Evolutionary conservation across 1,284 basidiomycete species (phyloP).

Genomic region (Erythrobasidium hasegawianum): DNA sequence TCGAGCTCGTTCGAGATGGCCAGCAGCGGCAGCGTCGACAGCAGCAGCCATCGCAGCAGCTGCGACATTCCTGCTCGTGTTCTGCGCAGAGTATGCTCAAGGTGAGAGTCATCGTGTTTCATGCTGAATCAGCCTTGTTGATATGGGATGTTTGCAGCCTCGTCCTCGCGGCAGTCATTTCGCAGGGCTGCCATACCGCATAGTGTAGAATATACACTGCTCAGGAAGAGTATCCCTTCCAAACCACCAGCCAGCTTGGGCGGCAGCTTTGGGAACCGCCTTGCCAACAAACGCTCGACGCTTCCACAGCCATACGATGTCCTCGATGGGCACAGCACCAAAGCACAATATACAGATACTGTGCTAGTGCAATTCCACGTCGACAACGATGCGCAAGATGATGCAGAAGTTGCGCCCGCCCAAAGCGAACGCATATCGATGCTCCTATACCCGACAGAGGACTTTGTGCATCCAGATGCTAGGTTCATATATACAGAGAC

Average conservation of each 20-base stretch:
- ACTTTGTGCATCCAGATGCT: constrained; percentile 42
- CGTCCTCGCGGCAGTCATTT: constrained; percentile 10
- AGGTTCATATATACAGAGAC: constrained; percentile 36
- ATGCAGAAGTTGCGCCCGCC: neutral
- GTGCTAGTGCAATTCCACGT: constrained; percentile 32
- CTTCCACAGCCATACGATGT: constrained; percentile 20
- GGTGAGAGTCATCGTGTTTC: neutral
- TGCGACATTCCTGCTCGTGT: no score
- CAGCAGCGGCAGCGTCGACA: no score
- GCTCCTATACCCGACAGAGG: constrained; percentile 39
- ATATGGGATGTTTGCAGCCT: neutral
- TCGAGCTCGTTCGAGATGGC: no score
- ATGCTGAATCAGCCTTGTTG: neutral
- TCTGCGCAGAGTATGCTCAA: neutral
- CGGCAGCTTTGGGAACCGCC: neutral
- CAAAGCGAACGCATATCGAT: constrained; percentile 37
- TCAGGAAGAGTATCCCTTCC: constrained; percentile 11
- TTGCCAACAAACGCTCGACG: constrained; percentile 13
- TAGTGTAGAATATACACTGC: constrained; percentile 23
- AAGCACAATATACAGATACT: constrained; percentile 17
- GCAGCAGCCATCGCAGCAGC: no score
- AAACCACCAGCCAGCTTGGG: neutral
- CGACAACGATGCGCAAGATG: constrained; percentile 6
- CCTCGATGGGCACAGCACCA: constrained; percentile 9
- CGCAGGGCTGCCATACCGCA: constrained; percentile 20